Evolutionary conservation across 768 basidiomycete species (phyloP).

Genomic region (Tubosaeta brunneosetosa): DNA sequence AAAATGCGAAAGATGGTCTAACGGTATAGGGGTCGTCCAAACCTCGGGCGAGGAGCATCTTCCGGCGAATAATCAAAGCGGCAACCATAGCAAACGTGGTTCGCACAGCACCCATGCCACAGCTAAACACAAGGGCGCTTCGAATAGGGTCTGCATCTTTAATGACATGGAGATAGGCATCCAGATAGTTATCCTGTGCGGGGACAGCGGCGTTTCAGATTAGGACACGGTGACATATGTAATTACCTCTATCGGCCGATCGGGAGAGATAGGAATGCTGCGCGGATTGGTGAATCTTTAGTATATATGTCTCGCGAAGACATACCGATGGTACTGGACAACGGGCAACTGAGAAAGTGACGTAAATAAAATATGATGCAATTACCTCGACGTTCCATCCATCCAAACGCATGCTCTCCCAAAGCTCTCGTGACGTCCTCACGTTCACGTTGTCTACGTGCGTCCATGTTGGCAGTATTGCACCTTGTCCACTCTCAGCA

Average conservation of each 20-base stretch:
- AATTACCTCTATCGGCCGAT: constrained; percentile 81
- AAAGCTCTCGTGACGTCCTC: constrained; percentile 84
- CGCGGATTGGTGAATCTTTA: constrained; percentile 9
- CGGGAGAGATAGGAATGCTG: constrained; percentile 93
- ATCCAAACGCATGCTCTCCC: constrained; percentile 67
- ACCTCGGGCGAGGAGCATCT: constrained; percentile 59
- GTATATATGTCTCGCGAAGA: constrained; percentile 4
- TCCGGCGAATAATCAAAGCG: constrained; percentile 79
- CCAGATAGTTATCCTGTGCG: constrained; percentile 84
- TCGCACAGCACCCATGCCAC: constrained; percentile 94
- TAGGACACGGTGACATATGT: not conserved
- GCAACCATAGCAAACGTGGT: constrained; percentile 98
- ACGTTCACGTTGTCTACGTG: constrained; percentile 79
- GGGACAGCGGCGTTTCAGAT: not conserved
- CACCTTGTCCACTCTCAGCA: constrained; percentile 64
- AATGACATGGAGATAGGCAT: constrained; percentile 84
- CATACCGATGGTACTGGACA: constrained; percentile 71
- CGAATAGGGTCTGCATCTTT: constrained; percentile 70
- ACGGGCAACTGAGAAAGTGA: constrained; percentile 8
- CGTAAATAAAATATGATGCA: not conserved
- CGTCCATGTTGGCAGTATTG: constrained; percentile 91
- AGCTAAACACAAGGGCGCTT: constrained; percentile 88
- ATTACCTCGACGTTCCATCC: constrained; percentile 90
- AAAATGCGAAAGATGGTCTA: constrained; percentile 26
- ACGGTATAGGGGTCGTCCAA: constrained; percentile 73